Evolutionary conservation across 441 rosid species (phyloP), one percentile per base, ranked within the genome.

Genomic region (Populus hybrid): DNA sequence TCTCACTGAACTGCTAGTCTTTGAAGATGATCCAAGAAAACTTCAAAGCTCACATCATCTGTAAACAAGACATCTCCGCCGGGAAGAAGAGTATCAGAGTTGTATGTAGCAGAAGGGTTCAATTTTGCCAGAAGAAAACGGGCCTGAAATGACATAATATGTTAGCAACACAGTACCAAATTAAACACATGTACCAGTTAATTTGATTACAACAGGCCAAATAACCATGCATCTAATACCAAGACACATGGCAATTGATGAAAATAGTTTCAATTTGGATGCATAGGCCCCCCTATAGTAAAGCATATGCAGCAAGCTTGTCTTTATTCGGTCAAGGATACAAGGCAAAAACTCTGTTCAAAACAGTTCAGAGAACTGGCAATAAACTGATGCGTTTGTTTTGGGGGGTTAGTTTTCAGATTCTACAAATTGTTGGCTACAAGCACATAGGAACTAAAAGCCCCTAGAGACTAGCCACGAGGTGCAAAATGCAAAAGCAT

Each of bases 101-200:
- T 91, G 76, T 88, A 89, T 20, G 93, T 88, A 3, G 94, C 87
- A 3, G 94, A 94, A 29, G 99, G 99, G 82, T 94, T 95, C 80
- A 95, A 77, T 76, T 92, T 94, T 18, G 98, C 98, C 76, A 95
- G 84, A 78, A 95, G 97, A 76, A 92, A 95, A 65, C 99, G 92
- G 4, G 98, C 99, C 99, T 95, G 92, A 78, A 71, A 16, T 24
- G 42, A 28, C 24, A 23, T 6, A 10, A 38, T 2, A 7, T 42
- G 40, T 38, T n/a, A 24, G 53, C 61, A 53, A 45, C 3, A 2
- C 21, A 1, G 23, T 2, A 12, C 8, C 31, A 21, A 12, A 59
- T 56, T 18, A 23, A 2, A 23, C 2, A n/a, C 45, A 21, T 7
- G n/a, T 36, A n/a, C 36, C 26, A 16, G 2, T 64, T 36, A 67